Conservation (phyloP, 495 filamentous ascomycete species). For the Aspergillus heteromorphus region DNA sequence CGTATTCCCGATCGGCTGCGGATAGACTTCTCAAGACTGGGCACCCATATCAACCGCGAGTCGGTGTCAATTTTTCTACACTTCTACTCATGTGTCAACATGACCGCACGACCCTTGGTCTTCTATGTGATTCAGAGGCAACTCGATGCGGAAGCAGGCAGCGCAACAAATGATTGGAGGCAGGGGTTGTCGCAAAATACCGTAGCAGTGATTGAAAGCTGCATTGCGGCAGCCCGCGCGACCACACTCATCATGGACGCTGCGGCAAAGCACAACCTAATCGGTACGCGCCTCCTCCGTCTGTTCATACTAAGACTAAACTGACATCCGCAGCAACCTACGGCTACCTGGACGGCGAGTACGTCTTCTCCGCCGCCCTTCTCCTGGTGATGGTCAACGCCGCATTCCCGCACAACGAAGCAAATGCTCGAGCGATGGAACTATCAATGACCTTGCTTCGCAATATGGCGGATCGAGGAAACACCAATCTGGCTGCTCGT, state of each 20-base stretch:
- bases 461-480: conserved; percentile 44
- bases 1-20: conserved; percentile 38
- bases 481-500: conserved; percentile 37
- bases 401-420: conserved; percentile 37
- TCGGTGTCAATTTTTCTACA: conserved; percentile 43
- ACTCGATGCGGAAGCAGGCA: conserved; percentile 24
- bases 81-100: conserved; percentile 49
- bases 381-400: conserved; percentile 47
- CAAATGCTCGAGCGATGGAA: conserved; percentile 37
- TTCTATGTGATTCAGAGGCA: conserved; percentile 46
- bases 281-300: conserved; percentile 22
- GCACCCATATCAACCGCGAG: conserved; percentile 33
- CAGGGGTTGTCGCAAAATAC: conserved; percentile 36
- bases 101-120: conserved; percentile 44
- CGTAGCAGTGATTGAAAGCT: conserved; percentile 43
- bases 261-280: conserved; percentile 37
- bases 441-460: conserved; percentile 36
- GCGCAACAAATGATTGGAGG: conserved; percentile 34
- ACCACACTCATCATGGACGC: conserved; percentile 44
- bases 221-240: conserved; percentile 41
- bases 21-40: conserved; percentile 37
- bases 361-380: conserved; percentile 44
- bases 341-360: conserved; percentile 47
- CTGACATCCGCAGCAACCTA: conserved; percentile 34
- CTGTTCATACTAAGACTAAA: neutral